phyloP scores from a whole-genome alignment of 1,139 yeast genomes.

The Lodderomyces margitis region DNA sequence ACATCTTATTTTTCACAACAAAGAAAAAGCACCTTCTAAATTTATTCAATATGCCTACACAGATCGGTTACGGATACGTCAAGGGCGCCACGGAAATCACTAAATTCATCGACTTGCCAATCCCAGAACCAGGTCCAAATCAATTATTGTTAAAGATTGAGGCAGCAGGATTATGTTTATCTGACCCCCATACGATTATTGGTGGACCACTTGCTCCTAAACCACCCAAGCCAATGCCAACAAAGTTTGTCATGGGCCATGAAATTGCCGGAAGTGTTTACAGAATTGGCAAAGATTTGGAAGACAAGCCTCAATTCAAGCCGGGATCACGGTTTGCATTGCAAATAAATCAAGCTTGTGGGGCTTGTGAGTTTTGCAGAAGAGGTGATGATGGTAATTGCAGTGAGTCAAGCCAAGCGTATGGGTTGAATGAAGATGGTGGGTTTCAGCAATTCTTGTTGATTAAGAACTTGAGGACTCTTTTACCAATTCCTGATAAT shows the following conservation, averaged over 20 bases:
- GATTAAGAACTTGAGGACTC: slow-evolving; percentile 32
- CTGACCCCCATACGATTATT: slow-evolving; percentile 46
- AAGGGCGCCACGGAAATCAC: slow-evolving; percentile 21
- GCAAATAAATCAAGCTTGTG: slow-evolving; percentile 42
- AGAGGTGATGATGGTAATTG: slow-evolving; percentile 45
- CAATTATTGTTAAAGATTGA: slow-evolving; percentile 47
- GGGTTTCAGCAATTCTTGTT: slow-evolving; percentile 50
- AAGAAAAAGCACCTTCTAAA: too few relatives aligned
- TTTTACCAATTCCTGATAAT: slow-evolving; percentile 47
- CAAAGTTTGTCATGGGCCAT: slow-evolving; percentile 52
- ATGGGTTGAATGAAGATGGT: slow-evolving; percentile 48
- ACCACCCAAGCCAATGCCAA: slow-evolving; percentile 18
- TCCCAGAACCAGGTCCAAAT: slow-evolving; percentile 33
- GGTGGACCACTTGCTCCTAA: slow-evolving; percentile 23
- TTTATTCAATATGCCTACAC: slow-evolving; percentile 16
- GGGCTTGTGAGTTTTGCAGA: slow-evolving; percentile 42
- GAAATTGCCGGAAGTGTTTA: slow-evolving; percentile 53
- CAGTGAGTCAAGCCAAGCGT: slow-evolving; percentile 22
- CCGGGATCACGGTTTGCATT: slow-evolving; percentile 39
- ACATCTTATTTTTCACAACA: not conserved
- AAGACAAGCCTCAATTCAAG: slow-evolving; percentile 25
- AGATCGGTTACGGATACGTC: slow-evolving; percentile 26
- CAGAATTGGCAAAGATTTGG: slow-evolving; percentile 36
- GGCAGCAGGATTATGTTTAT: slow-evolving; percentile 54
- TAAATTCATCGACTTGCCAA: slow-evolving; percentile 30